These are phyloP conservation scores for Pythium periplocum DNA, from an alignment of 352 stramenopile genomes.

Conservation along the genomic window DNA sequence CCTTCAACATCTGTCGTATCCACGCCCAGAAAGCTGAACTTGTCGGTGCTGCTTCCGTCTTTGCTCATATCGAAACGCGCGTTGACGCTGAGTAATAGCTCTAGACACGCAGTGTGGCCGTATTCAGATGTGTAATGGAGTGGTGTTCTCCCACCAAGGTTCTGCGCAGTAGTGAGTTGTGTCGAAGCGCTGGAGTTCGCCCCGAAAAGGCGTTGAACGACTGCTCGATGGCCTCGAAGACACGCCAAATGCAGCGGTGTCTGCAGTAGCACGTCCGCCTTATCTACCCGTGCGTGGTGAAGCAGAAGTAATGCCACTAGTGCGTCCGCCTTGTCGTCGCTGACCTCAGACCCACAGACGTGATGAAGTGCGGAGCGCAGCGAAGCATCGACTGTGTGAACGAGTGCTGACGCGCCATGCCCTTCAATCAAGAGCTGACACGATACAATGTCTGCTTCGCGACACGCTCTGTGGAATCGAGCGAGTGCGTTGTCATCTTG, in stretches of 20 bases:
- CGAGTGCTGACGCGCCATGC: too few species aligned
- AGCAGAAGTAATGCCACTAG: conserved; percentile 42
- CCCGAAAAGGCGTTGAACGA: conserved; percentile 20
- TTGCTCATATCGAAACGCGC: conserved; percentile 16
- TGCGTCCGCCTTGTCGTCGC: conserved; percentile 27
- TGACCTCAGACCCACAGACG: conserved; percentile 23
- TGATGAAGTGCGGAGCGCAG: conserved; percentile 47
- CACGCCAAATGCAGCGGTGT: conserved; percentile 61
- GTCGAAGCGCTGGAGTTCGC: conserved; percentile 2
- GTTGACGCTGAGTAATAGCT: conserved; percentile 50
- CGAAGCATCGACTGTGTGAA: conserved; percentile 12
- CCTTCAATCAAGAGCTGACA: conserved; percentile 34
- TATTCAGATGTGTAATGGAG: conserved; percentile 45
- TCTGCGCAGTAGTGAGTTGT: conserved; percentile 17
- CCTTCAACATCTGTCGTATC: conserved; percentile 38
- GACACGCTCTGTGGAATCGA: conserved; percentile 28
- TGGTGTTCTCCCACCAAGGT: conserved; percentile 45
- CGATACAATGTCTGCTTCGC: conserved; percentile 31
- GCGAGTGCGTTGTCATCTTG: background rate
- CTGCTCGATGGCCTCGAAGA: conserved; percentile 21
- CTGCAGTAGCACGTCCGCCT: conserved; percentile 35
- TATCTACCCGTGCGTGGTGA: conserved; percentile 25
- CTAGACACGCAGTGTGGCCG: conserved; percentile 45
- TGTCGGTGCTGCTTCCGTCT: conserved; percentile 18
- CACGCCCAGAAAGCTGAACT: conserved; percentile 54